Base-by-base conservation (phyloP, 2,329 filamentous ascomycete genomes). In the Exophiala xenobiotica region DNA sequence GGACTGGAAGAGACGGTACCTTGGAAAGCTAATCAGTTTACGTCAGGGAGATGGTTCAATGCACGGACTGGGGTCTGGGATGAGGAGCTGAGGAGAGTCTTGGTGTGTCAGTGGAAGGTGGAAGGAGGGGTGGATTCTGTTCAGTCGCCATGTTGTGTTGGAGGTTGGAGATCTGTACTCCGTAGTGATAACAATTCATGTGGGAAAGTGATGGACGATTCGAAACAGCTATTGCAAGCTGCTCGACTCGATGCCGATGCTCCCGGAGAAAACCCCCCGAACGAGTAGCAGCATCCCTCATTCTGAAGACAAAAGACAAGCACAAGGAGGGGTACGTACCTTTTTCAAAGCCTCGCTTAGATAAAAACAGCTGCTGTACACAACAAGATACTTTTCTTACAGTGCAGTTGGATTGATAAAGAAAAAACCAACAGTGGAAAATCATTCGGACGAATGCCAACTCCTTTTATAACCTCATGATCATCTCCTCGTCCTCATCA, bases 391-490 rank as follows among this genome's bases (percentile, higher is more conserved):
- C 31, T 14, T 4, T 35, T 2, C 27, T 4, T n/a, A 31, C 9
- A 3, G 8, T 35, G 31, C 12, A 35, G 11, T 11, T 49, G 6
- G 46, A 37, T 42, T 14, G 23, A 27, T 41, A 35, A 14, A 49
- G 24, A 41, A 42, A 8, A 16, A 4, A 41, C n/a, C 27, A 49
- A 23, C 3, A 16, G 31, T 35, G n/a, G 18, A 16, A 35, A 14
- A 35, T 18, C 35, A 8, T 26, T 49, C 53, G 48, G 54, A 57
- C 47, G 41, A 52, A 41, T 43, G 46, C 45, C 46, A 48, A 48
- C 51, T 49, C 40, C 47, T 53, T 44, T 46, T 44, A 44, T 38
- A 44, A 16, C 18, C 26, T 40, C 38, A 40, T n/a, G 38, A 40
- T 40, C 19, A 22, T 24, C 8, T 23, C 22, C 38, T 12, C 14